A percentile compares a stretch with the other conserved stretches of the same genome.
Conservation (phyloP, 257 asterid genomes). For the Solanum rostratum region DNA sequence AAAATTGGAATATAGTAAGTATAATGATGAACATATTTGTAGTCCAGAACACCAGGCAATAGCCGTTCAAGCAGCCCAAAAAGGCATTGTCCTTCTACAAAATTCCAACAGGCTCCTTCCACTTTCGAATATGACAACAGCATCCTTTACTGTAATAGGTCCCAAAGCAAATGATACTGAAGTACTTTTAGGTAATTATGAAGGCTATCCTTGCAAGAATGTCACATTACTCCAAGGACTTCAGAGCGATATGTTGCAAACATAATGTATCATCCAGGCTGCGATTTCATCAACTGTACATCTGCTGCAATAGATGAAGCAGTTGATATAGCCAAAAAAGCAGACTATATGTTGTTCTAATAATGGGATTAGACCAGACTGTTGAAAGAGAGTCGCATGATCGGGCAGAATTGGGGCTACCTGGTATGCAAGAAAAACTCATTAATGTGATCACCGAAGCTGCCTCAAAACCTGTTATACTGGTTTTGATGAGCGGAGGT, state of each 20-base stretch:
- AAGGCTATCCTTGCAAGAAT: constrained; percentile 48
- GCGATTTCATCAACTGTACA: constrained; percentile 36
- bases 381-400: constrained; percentile 42
- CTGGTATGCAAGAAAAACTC: constrained; percentile 41
- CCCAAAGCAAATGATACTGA: constrained; percentile 39
- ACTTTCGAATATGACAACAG: constrained; percentile 21
- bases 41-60: constrained; percentile 34
- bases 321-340: constrained; percentile 13
- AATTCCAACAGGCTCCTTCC: constrained; percentile 45
- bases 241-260: constrained; percentile 6
- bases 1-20: constrained; percentile 26
- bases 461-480: constrained; percentile 32
- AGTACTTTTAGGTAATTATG: constrained; percentile 41
- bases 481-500: constrained; percentile 51
- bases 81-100: constrained; percentile 61
- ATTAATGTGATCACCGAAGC: constrained; percentile 26
- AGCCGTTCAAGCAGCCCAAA: constrained; percentile 48
- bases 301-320: constrained; percentile 19
- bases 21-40: constrained; percentile 29
- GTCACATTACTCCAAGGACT: constrained; percentile 45
- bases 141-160: constrained; percentile 48
- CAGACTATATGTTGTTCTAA: constrained; percentile 39
- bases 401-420: constrained; percentile 36
- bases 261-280: constrained; percentile 25
- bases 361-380: constrained; percentile 61